Evolutionary conservation across 805 yeast species (phyloP), one percentile per base, ranked within the genome.

Genomic region (Zygoascus ofunaensis): DNA sequence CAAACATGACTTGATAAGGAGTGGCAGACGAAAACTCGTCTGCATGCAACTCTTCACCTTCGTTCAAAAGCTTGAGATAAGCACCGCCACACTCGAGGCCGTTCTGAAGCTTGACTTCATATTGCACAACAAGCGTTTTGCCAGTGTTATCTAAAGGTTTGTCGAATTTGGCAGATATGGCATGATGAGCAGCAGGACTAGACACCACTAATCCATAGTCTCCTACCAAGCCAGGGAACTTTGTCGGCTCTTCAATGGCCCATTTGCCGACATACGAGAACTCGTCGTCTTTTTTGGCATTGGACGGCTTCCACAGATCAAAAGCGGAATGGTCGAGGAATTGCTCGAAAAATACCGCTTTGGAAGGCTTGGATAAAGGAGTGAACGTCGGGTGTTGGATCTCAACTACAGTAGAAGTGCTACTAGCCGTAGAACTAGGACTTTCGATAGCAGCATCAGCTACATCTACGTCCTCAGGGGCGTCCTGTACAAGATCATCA

Each of bases 31-130:
- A 70, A 68, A 87, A 82, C 48, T 75, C 74, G 34, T 63, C 59
- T 30, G 65, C 68, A 44, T 56, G 62, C 19, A 59, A 56, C 7
- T 59, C 62, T 1, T 59, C 68, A 20, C 64, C 59, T 37, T 64
- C 57, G 37, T 77, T 69, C 44, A 89, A 63, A 37, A 89, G 68
- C 68, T 89, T 89, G 52, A 89, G 61, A 64, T 87, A 89, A 1
- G 94, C 90, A 44, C 97, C 97, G 40, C 95, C 94, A 64, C 97
- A 89, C 37, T 70, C 70, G 45, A 87, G 66, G 7, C 84, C 85
- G 34, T 81, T 70, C 66, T 89, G 95, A 35, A 80, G 64, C 65
- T 87, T 87, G 44, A 86, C 84, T 63, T 89, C 97, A 62, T 86
- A 89, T 65, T 89, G 97, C 35, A 87, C 65, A 7, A 89, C 95